phyloP scores from a whole-genome alignment of 1,284 basidiomycete genomes.

The Trichosporon faecale region DNA sequence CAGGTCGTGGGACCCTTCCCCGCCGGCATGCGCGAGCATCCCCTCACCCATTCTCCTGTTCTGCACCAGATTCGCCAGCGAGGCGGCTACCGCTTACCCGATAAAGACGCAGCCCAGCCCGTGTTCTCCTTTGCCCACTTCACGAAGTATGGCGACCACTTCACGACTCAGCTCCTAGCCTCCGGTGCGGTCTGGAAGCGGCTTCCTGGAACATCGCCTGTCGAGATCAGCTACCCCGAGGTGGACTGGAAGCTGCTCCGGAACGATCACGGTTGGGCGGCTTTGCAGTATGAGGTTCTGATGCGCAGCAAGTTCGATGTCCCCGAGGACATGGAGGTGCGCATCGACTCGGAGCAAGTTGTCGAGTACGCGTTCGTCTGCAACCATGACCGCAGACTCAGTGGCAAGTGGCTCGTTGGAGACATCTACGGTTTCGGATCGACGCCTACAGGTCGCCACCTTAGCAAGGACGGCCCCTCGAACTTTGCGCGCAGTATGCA shows the following conservation, averaged over 20 bases:
- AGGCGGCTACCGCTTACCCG: not conserved
- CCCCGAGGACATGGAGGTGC: conserved; percentile 19
- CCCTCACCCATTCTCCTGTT: conserved; percentile 34
- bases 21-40: conserved; percentile 49
- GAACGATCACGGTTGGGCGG: conserved; percentile 47
- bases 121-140: not conserved
- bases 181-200: conserved; percentile 22
- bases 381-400: not conserved
- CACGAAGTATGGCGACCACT: not conserved
- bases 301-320: conserved; percentile 31
- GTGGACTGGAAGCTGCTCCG: conserved; percentile 45
- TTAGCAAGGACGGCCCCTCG: conserved; percentile 19
- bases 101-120: not conserved
- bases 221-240: not conserved
- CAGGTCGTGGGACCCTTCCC: conserved; percentile 45
- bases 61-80: conserved; percentile 26
- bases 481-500: conserved; percentile 35
- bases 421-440: conserved; percentile 46
- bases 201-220: conserved; percentile 8
- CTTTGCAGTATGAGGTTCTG: conserved; percentile 41
- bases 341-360: conserved; percentile 40
- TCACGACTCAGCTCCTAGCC: not conserved
- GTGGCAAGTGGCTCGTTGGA: conserved; percentile 41
- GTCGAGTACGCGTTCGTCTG: conserved; percentile 47
- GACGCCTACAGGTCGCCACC: conserved; percentile 17